Conservation (phyloP, 192 early-diverging fungal genomes). For the Podila epigama region DNA sequence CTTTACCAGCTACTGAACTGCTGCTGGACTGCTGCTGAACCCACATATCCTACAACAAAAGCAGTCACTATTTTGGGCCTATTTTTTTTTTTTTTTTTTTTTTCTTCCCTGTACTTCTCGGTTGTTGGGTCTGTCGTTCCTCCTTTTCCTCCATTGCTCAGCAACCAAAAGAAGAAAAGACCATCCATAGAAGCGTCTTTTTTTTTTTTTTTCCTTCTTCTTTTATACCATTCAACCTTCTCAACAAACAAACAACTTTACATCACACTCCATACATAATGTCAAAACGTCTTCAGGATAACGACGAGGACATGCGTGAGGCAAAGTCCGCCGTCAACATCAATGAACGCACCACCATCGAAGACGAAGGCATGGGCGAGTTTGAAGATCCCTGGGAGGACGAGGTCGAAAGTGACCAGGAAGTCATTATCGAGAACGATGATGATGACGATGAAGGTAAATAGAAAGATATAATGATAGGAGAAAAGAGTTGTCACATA, state of each 20-base stretch:
- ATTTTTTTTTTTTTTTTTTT: slow-evolving; percentile 17
- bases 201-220: background rate
- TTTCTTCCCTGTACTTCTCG: background rate
- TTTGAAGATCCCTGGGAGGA: slow-evolving; percentile 96
- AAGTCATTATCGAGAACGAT: slow-evolving; percentile 67
- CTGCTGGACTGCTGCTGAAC: too few species aligned
- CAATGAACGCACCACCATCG: slow-evolving; percentile 25
- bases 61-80: slow-evolving; percentile 5
- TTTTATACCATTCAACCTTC: background rate
- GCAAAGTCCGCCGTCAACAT: slow-evolving; percentile 45
- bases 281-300: slow-evolving; percentile 42
- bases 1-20: too few species aligned
- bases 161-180: too few species aligned
- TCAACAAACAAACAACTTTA: background rate
- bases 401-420: slow-evolving; percentile 78
- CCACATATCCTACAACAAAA: slow-evolving; percentile 3
- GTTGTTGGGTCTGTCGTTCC: background rate
- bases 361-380: slow-evolving; percentile 79
- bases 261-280: slow-evolving; percentile 17
- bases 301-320: slow-evolving; percentile 52
- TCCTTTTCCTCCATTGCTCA: too few species aligned
- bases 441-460: slow-evolving; percentile 47
- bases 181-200: too few species aligned
- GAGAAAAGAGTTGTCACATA: too few species aligned
- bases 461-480: too few species aligned